These are phyloP conservation scores for Coleophoma crateriformis DNA, from an alignment of 2,329 filamentous ascomycete genomes.

Conservation along the genomic window DNA sequence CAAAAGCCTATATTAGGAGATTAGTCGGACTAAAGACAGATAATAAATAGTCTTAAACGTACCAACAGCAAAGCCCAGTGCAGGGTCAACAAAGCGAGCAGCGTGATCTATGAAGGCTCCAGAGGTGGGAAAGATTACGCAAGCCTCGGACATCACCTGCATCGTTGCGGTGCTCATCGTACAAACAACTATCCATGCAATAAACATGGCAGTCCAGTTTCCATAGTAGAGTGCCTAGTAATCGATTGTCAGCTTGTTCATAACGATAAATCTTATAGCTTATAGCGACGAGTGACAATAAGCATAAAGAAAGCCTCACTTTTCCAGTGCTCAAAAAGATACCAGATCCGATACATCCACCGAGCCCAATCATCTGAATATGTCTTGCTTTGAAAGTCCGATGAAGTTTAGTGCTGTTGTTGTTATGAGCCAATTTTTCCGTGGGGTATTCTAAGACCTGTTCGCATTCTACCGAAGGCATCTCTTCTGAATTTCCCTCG, in stretches of 20 bases:
- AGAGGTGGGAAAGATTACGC: neutral
- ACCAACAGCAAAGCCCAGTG: neutral
- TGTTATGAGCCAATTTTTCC: neutral
- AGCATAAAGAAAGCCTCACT: neutral
- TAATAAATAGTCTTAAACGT: neutral
- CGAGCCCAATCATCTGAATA: neutral
- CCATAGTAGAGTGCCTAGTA: neutral
- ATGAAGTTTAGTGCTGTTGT: neutral
- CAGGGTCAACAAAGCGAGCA: conserved; percentile 1
- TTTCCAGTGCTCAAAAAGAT: neutral
- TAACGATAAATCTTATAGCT: neutral
- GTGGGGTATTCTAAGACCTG: neutral
- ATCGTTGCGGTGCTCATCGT: neutral
- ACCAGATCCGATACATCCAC: neutral
- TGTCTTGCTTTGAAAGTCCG: neutral
- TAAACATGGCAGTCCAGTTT: neutral
- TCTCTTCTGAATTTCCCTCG: neutral
- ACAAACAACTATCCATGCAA: neutral
- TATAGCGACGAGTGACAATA: neutral
- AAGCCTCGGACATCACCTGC: neutral
- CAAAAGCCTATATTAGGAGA: neutral
- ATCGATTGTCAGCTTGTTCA: neutral
- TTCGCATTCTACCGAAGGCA: neutral
- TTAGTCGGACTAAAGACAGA: neutral
- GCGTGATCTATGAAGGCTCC: neutral